These are phyloP conservation scores for Leccinum rimulosum DNA, from an alignment of 768 basidiomycete genomes.

Conservation along the genomic window DNA sequence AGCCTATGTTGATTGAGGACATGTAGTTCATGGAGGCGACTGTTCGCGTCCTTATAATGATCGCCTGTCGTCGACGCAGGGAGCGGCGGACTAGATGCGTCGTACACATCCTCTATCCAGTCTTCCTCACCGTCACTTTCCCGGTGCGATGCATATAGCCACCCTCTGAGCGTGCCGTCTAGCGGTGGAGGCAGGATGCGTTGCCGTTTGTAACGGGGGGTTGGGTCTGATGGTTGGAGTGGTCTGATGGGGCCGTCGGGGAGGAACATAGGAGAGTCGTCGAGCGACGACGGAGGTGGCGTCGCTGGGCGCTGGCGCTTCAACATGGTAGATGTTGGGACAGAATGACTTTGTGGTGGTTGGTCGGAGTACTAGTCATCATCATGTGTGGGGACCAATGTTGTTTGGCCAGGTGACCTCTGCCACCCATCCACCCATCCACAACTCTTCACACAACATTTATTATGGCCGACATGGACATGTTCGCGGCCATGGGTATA, in stretches of 20 bases:
- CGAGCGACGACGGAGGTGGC: conserved; percentile 38
- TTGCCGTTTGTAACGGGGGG: conserved; percentile 48
- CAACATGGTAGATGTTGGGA: conserved; percentile 39
- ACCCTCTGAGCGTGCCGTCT: conserved; percentile 52
- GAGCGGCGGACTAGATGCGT: conserved; percentile 27
- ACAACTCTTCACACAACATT: conserved; percentile 2
- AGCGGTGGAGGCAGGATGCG: conserved; percentile 50
- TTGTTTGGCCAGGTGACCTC: conserved; percentile 10
- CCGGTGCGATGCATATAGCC: conserved; percentile 28
- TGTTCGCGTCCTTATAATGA: conserved; percentile 62
- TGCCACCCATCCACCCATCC: conserved; percentile 13
- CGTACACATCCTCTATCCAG: conserved; percentile 33
- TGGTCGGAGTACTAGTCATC: background rate
- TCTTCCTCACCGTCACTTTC: conserved; percentile 33
- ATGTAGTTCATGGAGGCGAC: conserved; percentile 67
- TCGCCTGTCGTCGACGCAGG: conserved; percentile 16
- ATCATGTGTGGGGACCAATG: background rate
- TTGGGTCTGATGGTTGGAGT: conserved; percentile 10
- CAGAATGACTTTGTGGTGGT: background rate
- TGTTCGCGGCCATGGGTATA: conserved; percentile 83
- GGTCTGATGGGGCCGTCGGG: conserved; percentile 12
- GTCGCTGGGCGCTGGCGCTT: conserved; percentile 52
- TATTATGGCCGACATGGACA: conserved; percentile 57
- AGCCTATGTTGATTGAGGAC: conserved; percentile 64
- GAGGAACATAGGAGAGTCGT: conserved; percentile 23